Percentiles rank a stretch among this genome's conserved stretches.
These are phyloP conservation scores for Colletotrichum orchidophilum DNA, from an alignment of 2,329 filamentous ascomycete species.

Conservation along the genomic window DNA sequence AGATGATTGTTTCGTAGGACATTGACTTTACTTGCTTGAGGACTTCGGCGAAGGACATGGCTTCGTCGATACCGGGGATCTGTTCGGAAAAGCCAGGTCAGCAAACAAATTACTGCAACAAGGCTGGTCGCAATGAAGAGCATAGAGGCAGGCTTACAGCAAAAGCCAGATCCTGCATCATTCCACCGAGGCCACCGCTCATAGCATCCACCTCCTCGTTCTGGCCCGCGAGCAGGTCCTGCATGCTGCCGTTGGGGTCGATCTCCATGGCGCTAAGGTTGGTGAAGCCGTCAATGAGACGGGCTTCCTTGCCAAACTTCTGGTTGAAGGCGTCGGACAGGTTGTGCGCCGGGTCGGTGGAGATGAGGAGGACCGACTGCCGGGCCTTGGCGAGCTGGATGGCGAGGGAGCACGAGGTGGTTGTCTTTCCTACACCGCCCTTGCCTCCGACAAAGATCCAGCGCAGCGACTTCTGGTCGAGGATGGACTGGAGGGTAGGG, in stretches of 20 bases:
- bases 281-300: constrained; percentile 88
- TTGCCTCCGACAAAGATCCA: constrained; percentile 99
- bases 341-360: constrained; percentile 98
- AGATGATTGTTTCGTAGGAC: constrained; percentile 98
- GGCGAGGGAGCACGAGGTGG: constrained; percentile 97
- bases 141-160: constrained; percentile 69
- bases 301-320: constrained; percentile 99
- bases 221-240: constrained; percentile 85
- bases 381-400: constrained; percentile 96
- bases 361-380: constrained; percentile 96
- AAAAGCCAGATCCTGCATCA: constrained; percentile 99
- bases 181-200: constrained; percentile 81
- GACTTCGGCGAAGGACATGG: constrained; percentile 99
- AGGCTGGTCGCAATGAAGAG: not conserved
- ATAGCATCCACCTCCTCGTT: constrained; percentile 75
- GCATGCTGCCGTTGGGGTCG: constrained; percentile 96
- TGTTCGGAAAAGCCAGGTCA: constrained; percentile 46
- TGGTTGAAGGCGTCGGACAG: constrained; percentile 97
- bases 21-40: constrained; percentile 99
- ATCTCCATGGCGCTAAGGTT: constrained; percentile 99
- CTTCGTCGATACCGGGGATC: constrained; percentile 98
- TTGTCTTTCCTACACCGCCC: constrained; percentile 98
- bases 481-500: constrained; percentile 91
- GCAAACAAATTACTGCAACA: not conserved
- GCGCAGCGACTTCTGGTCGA: constrained; percentile 93